These are phyloP conservation scores for Linaria vulgaris DNA, from an alignment of 257 asterid species.

Conservation along the genomic window DNA sequence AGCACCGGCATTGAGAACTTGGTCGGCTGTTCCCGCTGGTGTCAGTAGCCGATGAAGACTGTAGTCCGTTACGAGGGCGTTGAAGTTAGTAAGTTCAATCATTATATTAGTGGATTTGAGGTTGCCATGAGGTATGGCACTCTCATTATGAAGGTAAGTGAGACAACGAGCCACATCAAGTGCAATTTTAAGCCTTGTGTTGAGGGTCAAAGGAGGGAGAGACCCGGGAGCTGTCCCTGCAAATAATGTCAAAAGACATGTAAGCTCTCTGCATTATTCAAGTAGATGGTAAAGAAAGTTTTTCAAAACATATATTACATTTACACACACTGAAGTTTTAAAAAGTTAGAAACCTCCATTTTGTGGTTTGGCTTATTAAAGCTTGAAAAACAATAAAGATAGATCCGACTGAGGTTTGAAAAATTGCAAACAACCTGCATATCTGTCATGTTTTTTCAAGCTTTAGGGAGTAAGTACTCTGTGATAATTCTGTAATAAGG, in stretches of 20 bases:
- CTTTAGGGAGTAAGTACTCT: too few relatives aligned
- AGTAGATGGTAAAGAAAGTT: neutral
- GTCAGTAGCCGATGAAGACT: constrained; percentile 82
- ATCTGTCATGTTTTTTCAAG: too few relatives aligned
- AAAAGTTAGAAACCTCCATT: too few relatives aligned
- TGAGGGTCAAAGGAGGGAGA: constrained; percentile 54
- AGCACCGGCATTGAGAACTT: constrained; percentile 69
- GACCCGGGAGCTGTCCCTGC: constrained; percentile 52
- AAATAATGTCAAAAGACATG: constrained; percentile 21
- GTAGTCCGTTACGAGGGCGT: constrained; percentile 68
- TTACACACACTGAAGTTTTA: too few relatives aligned
- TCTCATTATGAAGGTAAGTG: constrained; percentile 66
- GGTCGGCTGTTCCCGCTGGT: constrained; percentile 77
- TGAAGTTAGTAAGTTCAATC: constrained; percentile 45
- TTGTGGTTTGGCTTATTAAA: too few relatives aligned
- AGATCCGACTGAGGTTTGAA: too few relatives aligned
- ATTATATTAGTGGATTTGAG: constrained; percentile 76
- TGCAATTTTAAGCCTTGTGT: constrained; percentile 58
- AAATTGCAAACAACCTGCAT: too few relatives aligned
- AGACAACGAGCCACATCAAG: constrained; percentile 70
- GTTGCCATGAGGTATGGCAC: constrained; percentile 93
- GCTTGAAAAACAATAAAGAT: too few relatives aligned
- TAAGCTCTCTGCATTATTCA: neutral
- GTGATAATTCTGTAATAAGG: too few relatives aligned
- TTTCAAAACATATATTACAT: neutral